Base-by-base conservation (phyloP, 2,329 filamentous ascomycete species). In the Fusarium hostae region DNA sequence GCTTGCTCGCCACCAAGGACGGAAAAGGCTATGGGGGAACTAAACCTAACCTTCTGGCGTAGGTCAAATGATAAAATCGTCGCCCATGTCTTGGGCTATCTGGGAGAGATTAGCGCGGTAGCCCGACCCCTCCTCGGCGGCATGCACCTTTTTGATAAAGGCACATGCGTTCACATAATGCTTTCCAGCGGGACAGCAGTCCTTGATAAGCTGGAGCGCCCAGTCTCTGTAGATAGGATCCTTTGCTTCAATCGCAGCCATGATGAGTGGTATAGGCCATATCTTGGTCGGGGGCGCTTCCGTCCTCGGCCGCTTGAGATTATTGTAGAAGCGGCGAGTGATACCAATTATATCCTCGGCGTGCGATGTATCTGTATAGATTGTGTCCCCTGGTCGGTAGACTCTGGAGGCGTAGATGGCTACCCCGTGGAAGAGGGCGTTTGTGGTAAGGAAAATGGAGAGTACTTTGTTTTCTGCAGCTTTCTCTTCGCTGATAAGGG, bases 381-480 rank as follows among this genome's bases (percentile, higher is more conserved):
- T 1, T 2, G 0, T 0, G 0, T n/a, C 32, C 0, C 2, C 1
- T 9, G 7, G 3, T 1, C 7, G 6, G 18, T 52, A 52, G 1
- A 0, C 15, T 3, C 48, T 52, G 3, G 18, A 52, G 2, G 22
- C 18, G 9, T 39, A 52, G 6, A 52, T 52, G 2, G 26, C 5
- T 2, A 52, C 22, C 2, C 32, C 18, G 3, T 52, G 18, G 9
- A 52, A 39, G 22, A 52, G 48, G 12, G 32, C 32, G 5, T 52
- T 52, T 10, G 18, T 13, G 0, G 48, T 52, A 3, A 52, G 32
- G 6, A 16, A 52, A 3, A 52, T 52, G 0, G 48, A 52, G 0
- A 52, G 13, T 0, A 52, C 48, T 6, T 28, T 39, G 4, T 26
- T 52, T 39, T 52, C 48, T 6, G 32, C 18, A 3, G 48, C 48